Conservation (phyloP, 257 asterid genomes). For the Nicotiana attenuata region DNA sequence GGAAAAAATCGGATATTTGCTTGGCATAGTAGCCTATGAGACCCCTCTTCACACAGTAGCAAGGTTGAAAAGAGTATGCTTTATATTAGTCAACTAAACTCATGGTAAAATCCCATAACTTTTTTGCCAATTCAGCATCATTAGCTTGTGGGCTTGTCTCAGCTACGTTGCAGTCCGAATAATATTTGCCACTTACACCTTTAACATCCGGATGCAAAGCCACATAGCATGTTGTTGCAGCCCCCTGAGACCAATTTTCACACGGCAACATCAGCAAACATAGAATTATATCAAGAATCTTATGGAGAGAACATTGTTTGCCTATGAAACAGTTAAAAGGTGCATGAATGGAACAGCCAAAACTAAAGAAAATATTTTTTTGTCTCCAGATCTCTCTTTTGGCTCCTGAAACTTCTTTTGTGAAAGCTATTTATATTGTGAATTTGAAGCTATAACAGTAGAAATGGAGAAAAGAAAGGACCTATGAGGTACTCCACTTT, state of each 20-base stretch:
- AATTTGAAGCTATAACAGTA: neutral
- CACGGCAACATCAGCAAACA: neutral
- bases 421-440: neutral
- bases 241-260: conserved; percentile 22
- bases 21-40: too few species aligned
- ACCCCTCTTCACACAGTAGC: neutral
- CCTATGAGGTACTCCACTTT: neutral
- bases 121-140: conserved; percentile 26
- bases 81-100: neutral
- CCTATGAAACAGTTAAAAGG: neutral
- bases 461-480: neutral
- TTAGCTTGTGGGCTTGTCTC: conserved; percentile 20
- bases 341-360: neutral
- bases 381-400: neutral
- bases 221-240: conserved; percentile 38
- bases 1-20: too few species aligned
- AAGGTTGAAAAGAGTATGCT: neutral
- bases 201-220: conserved; percentile 34
- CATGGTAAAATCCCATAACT: conserved; percentile 31
- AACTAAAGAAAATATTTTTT: neutral
- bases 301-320: neutral
- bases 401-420: neutral
- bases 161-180: conserved; percentile 25
- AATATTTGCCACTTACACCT: conserved; percentile 37
- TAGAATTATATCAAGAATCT: neutral